phyloP scores from a whole-genome alignment of 2,329 filamentous ascomycete species.

The Monosporascus sp. region DNA sequence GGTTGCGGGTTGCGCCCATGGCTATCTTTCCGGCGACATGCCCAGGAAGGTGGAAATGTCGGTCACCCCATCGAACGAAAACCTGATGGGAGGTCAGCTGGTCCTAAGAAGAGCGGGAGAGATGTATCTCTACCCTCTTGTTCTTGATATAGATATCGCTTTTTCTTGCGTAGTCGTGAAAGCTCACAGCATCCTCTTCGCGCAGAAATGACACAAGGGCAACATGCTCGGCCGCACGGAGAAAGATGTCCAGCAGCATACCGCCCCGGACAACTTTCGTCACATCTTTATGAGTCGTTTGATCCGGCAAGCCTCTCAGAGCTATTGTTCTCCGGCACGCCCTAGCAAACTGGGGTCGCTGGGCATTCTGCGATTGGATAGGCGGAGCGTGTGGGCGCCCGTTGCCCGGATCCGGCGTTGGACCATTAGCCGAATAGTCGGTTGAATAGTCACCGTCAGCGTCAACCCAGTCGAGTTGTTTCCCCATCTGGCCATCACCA shows the following conservation, averaged over 20 bases:
- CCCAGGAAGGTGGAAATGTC: constrained; percentile 59
- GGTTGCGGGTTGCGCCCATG: constrained; percentile 65
- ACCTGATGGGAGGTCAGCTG: constrained; percentile 42
- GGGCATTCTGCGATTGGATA: constrained; percentile 5
- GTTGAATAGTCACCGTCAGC: constrained; percentile 15
- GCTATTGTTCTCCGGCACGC: constrained; percentile 52
- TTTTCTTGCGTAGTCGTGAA: constrained; percentile 57
- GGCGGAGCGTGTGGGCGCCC: constrained; percentile 1
- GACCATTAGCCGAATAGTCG: constrained; percentile 14
- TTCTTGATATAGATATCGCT: constrained; percentile 64
- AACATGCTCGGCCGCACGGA: constrained; percentile 52
- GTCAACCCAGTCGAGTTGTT: constrained; percentile 15
- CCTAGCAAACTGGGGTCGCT: constrained; percentile 27
- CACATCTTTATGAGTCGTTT: constrained; percentile 61
- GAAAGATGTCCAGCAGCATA: constrained; percentile 60
- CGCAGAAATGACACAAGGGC: constrained; percentile 67
- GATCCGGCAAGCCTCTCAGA: constrained; percentile 56
- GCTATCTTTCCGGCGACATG: constrained; percentile 61
- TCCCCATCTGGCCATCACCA: constrained; percentile 3
- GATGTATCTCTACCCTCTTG: constrained; percentile 53
- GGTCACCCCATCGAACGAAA: constrained; percentile 62
- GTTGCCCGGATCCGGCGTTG: constrained; percentile 9
- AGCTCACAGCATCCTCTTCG: constrained; percentile 55
- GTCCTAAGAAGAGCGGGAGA: constrained; percentile 1
- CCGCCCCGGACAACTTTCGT: constrained; percentile 63